Conservation (phyloP, 75 land plant species). For the Sequoiadendron giganteum region DNA sequence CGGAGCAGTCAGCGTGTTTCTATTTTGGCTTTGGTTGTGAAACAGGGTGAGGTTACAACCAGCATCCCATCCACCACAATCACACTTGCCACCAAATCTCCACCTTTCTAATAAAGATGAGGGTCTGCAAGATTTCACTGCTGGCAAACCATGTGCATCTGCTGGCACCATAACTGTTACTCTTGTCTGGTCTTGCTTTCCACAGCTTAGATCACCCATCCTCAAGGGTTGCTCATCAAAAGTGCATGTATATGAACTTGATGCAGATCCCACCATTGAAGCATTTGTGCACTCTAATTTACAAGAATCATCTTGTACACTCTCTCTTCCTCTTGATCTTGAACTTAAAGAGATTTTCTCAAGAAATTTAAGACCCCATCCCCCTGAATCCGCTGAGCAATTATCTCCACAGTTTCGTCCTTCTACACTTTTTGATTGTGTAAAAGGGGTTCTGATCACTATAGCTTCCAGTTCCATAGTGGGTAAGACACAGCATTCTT, state of each 20-base stretch:
- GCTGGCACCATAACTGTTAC: constrained; percentile 19
- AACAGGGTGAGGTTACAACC: constrained; percentile 13
- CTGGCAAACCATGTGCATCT: constrained; percentile 14
- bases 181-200: not conserved
- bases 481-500: not conserved
- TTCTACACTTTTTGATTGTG: not conserved
- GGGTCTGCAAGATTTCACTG: constrained; percentile 1
- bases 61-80: constrained; percentile 28
- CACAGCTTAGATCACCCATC: not conserved
- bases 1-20: not conserved
- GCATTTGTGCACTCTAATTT: not conserved
- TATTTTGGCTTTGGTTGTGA: not conserved
- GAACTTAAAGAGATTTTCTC: not conserved
- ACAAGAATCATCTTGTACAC: not conserved
- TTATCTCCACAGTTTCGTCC: not conserved
- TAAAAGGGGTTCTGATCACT: not conserved
- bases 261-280: not conserved
- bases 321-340: not conserved
- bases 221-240: not conserved
- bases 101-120: constrained; percentile 17
- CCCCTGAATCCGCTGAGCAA: not conserved
- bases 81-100: constrained; percentile 25
- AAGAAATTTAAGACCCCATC: constrained; percentile 9
- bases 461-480: not conserved
- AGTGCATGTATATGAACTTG: not conserved